Evolutionary conservation across 2,329 filamentous ascomycete species (phyloP), one percentile per base, ranked within the genome.

Genomic region (Samsoniella hepiali): DNA sequence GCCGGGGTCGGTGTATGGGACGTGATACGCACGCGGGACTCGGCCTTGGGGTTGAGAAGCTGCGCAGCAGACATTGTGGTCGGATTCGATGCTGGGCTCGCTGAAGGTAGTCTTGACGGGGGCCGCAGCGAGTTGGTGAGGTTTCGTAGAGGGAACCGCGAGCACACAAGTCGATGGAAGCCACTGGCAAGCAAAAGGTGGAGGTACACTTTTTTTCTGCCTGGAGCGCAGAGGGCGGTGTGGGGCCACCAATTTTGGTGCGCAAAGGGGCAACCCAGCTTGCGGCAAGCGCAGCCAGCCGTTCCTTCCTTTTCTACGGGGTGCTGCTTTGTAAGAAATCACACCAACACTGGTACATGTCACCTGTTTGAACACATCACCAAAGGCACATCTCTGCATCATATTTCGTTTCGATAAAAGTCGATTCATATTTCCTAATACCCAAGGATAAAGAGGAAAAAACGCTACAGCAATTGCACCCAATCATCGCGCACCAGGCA

Each of bases 31-130:
- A 96, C 93, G 81, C 95, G 89, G 72, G 93, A 97, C 83, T 99
- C 95, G 74, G 95, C 95, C 84, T 99, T 99, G 67, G 95, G 95
- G 80, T 99, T 99, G 69, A 99, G 89, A 74, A 99, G 88, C 82
- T 98, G 94, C 74, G 95, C 93, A 71, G 95, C 95, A 81, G 93
- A 98, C 95, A 98, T 98, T 59, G 66, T 76, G 70, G 38, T 58
- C 36, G 40, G 32, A 54, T 63, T 22, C 38, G 47, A 44, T 53
- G 36, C 56, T 50, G 45, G 50, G 63, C 58, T 64, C 50, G 56
- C 56, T 27, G 34, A 29, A 49, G 31, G 42, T 53, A 36, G n/a
- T 50, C 56, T 54, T 45, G 38, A 63, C 56, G n/a, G 36, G 38
- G 55, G 62, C 62, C 62, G 45, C 62, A 47, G 62, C 62, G 40